Base-by-base conservation (phyloP, 1,284 basidiomycete species). In the Heterobasidion occidentale region DNA sequence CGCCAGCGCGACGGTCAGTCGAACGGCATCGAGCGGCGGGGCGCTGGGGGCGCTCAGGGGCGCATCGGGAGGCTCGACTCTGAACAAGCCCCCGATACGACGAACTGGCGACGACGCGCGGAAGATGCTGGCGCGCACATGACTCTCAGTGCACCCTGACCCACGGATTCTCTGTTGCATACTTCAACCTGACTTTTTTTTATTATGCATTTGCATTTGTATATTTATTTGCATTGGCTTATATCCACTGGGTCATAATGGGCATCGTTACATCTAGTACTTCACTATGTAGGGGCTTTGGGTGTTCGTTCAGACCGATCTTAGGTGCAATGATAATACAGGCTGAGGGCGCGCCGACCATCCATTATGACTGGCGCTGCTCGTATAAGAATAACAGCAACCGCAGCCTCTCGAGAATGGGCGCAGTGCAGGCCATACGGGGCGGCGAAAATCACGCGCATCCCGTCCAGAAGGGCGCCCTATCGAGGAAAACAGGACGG, bases 51-150 rank as follows among this genome's bases (percentile, higher is more conserved):
- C 35, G 15, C 17, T 55, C 27, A 52, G 51, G 51, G 56, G 60
- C 9, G 58, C 58, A 35, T 66, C 62, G 3, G 52, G 61, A 7
- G 66, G 70, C 27, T 20, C 47, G 14, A 20, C 15, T 27, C 15
- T 20, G 19, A 20, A 11, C 34, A 49, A 9, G 27, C 58, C 77
- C 46, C 69, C 75, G 34, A 70, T 75, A 17, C 71, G 76, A 53
- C 76, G 70, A 61, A 77, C 76, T 14, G 72, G 70, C 54, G 80
- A 81, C 61, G 81, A 82, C 54, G 76, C 75, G 17, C 71, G 76
- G 60, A 83, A 77, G 66, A 74, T 68, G 44, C 63, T 80, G 55
- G 70, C 67, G 35, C 68, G 77, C 42, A 67, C 74, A 53, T 80
- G 67, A 72, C 38, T 42, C 12, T 42, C n/a, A 7, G n/a, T 42